A percentile compares a stretch with the other conserved stretches of the same genome.
phyloP scores from a whole-genome alignment of 441 rosid genomes.

The Populus trichocarpa region DNA sequence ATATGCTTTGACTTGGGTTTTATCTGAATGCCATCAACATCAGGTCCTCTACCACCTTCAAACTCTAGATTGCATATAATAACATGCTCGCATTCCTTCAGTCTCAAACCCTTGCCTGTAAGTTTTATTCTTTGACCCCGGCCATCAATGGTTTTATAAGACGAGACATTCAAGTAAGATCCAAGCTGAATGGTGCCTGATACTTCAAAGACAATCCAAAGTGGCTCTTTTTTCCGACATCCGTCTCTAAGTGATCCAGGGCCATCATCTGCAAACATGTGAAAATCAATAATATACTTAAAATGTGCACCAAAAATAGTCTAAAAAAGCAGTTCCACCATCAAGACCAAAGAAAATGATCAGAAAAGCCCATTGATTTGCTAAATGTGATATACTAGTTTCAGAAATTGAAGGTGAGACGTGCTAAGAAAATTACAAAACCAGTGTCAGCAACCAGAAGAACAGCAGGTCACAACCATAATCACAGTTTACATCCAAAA shows the following conservation, averaged over 20 bases:
- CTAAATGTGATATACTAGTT: neutral
- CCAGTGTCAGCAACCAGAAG: neutral
- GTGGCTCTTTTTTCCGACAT: slow-evolving; percentile 69
- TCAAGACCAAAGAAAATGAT: slow-evolving; percentile 2
- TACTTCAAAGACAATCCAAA: slow-evolving; percentile 80
- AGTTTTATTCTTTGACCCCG: slow-evolving; percentile 80
- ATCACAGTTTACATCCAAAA: neutral
- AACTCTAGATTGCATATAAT: slow-evolving; percentile 81
- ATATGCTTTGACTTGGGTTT: slow-evolving; percentile 80
- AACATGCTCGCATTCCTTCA: slow-evolving; percentile 78
- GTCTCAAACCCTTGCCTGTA: slow-evolving; percentile 77
- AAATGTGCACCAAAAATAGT: neutral
- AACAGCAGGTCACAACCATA: neutral
- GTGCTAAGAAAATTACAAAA: neutral
- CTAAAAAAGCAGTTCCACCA: neutral
- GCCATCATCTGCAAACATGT: slow-evolving; percentile 60
- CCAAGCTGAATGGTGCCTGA: slow-evolving; percentile 72
- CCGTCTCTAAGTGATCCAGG: slow-evolving; percentile 85
- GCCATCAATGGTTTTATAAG: slow-evolving; percentile 91
- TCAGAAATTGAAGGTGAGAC: neutral
- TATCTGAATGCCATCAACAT: slow-evolving; percentile 87
- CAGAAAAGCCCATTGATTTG: neutral
- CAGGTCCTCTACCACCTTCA: slow-evolving; percentile 82
- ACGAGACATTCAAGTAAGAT: slow-evolving; percentile 61
- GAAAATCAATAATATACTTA: neutral